Percentiles rank a stretch among this genome's conserved stretches.
These are phyloP conservation scores for Neurospora africana DNA, from an alignment of 495 filamentous ascomycete species.

Conservation along the genomic window DNA sequence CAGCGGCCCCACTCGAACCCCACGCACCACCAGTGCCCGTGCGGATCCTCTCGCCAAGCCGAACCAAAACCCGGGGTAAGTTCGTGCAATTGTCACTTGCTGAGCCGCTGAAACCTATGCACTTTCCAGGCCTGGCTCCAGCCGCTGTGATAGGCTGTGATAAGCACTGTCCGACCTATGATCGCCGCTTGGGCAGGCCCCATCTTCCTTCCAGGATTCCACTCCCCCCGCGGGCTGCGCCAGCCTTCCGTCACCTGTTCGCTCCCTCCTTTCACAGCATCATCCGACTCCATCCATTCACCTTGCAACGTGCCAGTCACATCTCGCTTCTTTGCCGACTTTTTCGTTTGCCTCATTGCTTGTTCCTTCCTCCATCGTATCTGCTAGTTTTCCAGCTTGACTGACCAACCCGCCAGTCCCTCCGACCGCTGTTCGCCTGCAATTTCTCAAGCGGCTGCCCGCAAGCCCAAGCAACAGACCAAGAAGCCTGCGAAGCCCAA, in stretches of 20 bases:
- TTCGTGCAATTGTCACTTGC: background rate
- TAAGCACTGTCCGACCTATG: background rate
- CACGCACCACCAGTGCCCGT: background rate
- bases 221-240: background rate
- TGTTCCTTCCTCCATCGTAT: background rate
- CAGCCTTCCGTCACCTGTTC: background rate
- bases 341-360: background rate
- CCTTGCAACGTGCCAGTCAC: background rate
- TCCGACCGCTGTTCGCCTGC: background rate
- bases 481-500: background rate
- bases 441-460: background rate
- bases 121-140: background rate
- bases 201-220: background rate
- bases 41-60: slow-evolving; percentile 2
- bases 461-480: background rate
- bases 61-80: slow-evolving; percentile 5
- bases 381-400: background rate
- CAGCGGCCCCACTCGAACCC: background rate
- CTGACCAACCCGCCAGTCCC: background rate
- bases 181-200: background rate
- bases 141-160: background rate
- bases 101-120: background rate
- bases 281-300: background rate
- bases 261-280: background rate
- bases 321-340: background rate